Evolutionary conservation across 2,329 filamentous ascomycete species (phyloP).

Genomic region (Endoconidiophora polonica): DNA sequence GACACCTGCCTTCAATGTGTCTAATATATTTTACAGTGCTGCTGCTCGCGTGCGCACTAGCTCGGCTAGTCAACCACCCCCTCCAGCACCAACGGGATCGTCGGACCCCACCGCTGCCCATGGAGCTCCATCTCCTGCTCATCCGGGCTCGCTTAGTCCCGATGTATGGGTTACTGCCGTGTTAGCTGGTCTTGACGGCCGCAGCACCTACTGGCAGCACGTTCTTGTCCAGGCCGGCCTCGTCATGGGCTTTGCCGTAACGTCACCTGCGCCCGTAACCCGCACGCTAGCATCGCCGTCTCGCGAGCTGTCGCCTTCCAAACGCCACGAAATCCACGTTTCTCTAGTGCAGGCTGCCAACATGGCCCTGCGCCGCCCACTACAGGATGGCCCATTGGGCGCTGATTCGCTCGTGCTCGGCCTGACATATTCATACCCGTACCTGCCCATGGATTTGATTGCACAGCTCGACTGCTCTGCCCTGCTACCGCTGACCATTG

Average conservation of each 20-base stretch:
- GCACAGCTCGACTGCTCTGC: constrained; percentile 46
- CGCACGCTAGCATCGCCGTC: neutral
- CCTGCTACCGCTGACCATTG: constrained; percentile 53
- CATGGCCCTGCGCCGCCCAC: constrained; percentile 43
- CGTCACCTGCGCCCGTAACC: constrained; percentile 31
- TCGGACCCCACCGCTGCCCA: too few species aligned
- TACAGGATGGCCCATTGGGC: constrained; percentile 25
- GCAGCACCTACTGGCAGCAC: constrained; percentile 62
- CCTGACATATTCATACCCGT: constrained; percentile 60
- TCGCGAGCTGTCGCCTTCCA: constrained; percentile 40
- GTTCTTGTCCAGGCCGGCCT: constrained; percentile 64
- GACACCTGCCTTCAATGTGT: constrained; percentile 44
- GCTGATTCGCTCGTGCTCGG: constrained; percentile 47
- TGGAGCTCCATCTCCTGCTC: constrained; percentile 17
- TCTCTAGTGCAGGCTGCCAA: constrained; percentile 62
- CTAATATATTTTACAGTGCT: constrained; percentile 57
- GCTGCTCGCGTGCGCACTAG: constrained; percentile 31
- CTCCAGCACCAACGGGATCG: constrained; percentile 15
- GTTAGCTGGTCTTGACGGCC: constrained; percentile 39
- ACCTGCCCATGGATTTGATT: constrained; percentile 45
- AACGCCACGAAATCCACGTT: constrained; percentile 52
- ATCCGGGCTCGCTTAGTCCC: constrained; percentile 26
- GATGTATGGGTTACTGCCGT: constrained; percentile 41
- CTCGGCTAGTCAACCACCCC: constrained; percentile 16
- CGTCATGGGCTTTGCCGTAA: constrained; percentile 49